These are phyloP conservation scores for Gigaspora rosea DNA, from an alignment of 192 early-diverging fungal genomes.

Conservation along the genomic window DNA sequence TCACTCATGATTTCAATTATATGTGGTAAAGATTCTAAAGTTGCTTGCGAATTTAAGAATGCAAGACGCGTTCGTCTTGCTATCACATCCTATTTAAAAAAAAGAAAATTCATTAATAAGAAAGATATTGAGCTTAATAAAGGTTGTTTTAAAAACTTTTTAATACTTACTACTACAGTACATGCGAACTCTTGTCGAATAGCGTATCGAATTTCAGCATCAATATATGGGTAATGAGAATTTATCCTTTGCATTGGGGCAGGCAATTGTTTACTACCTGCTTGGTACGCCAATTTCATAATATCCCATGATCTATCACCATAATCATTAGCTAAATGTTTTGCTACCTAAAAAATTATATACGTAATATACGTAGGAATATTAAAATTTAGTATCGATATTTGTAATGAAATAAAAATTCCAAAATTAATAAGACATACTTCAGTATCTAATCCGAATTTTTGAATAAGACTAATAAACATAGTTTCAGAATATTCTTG, in stretches of 20 bases:
- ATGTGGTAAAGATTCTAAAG: constrained; percentile 79
- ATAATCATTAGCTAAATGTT: constrained; percentile 88
- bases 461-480: constrained; percentile 96
- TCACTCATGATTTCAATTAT: constrained; percentile 91
- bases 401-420: no score
- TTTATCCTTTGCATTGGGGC: constrained; percentile 78
- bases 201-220: constrained; percentile 92
- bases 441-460: constrained; percentile 91
- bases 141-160: not conserved
- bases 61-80: constrained; percentile 88
- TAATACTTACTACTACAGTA: constrained; percentile 66
- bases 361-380: no score
- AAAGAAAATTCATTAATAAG: not conserved
- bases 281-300: constrained; percentile 74
- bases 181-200: constrained; percentile 90
- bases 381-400: no score
- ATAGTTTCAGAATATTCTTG: constrained; percentile 87
- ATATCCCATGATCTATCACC: constrained; percentile 94
- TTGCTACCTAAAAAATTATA: constrained; percentile 59
- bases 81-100: constrained; percentile 72
- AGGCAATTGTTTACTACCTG: constrained; percentile 69
- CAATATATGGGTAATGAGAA: constrained; percentile 87
- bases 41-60: constrained; percentile 92
- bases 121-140: not conserved
- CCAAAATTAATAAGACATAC: constrained; percentile 13